Evolutionary conservation across 371 early-diverging fungal species (phyloP).

Genomic region (Cokeromyces recurvatus): DNA sequence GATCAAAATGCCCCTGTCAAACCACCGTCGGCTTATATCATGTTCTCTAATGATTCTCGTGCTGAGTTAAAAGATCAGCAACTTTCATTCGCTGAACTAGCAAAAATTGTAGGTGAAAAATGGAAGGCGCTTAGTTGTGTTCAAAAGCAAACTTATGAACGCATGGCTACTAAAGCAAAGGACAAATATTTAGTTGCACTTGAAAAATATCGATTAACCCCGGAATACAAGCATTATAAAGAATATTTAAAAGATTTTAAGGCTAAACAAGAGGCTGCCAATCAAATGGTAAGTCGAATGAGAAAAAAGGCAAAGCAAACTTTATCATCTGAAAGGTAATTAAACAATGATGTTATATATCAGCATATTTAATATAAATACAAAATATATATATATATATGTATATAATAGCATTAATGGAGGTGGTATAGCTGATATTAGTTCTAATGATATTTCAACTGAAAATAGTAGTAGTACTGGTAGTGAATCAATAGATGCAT

Average conservation of each 20-base stretch:
- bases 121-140: conserved; percentile 40
- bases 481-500: conserved; percentile 24
- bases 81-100: conserved; percentile 40
- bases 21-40: conserved; percentile 51
- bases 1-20: conserved; percentile 46
- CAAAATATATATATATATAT: too few species aligned
- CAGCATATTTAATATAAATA: too few species aligned
- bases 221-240: conserved; percentile 31
- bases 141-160: conserved; percentile 36
- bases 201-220: conserved; percentile 27
- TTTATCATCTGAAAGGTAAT: too few species aligned
- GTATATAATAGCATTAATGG: too few species aligned
- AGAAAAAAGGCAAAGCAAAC: conserved; percentile 22
- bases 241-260: conserved; percentile 42
- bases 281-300: conserved; percentile 15
- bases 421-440: conserved; percentile 33
- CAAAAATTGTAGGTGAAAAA: conserved; percentile 43
- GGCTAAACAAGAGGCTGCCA: conserved; percentile 32
- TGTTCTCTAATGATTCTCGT: conserved; percentile 43
- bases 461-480: conserved; percentile 30
- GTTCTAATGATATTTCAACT: conserved; percentile 31
- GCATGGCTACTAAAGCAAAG: conserved; percentile 32
- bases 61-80: conserved; percentile 29
- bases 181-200: conserved; percentile 33
- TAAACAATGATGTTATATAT: too few species aligned